Conservation (phyloP, 169 alveolate species). For the Hammondia hammondi region DNA sequence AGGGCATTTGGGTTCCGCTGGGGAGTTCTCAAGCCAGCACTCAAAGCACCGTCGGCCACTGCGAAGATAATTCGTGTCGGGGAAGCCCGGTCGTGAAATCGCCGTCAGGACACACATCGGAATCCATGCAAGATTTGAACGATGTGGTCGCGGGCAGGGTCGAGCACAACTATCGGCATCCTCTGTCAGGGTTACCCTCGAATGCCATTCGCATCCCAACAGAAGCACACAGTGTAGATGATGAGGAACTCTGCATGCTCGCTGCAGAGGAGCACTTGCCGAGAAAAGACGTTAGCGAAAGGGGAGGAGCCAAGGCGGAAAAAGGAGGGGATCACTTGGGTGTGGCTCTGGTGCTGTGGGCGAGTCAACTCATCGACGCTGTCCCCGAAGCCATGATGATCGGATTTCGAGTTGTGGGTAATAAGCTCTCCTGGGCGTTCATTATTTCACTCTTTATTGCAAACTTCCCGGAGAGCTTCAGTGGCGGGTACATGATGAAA, state of each 20-base stretch:
- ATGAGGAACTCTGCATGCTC: conserved; percentile 3
- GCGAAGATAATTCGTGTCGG: too few species aligned
- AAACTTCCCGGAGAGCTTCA: conserved; percentile 29
- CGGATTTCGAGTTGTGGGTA: conserved; percentile 30
- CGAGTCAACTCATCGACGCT: conserved; percentile 30
- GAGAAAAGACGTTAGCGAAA: neutral
- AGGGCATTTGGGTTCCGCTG: too few species aligned
- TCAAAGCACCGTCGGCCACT: too few species aligned
- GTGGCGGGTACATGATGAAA: conserved; percentile 35
- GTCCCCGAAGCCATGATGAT: conserved; percentile 43
- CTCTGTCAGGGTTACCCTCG: too few species aligned
- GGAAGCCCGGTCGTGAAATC: too few species aligned
- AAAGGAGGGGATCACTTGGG: neutral
- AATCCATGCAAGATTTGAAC: too few species aligned
- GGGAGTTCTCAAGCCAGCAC: too few species aligned
- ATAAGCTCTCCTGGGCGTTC: conserved; percentile 41
- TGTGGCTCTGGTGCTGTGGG: conserved; percentile 32
- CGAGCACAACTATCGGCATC: too few species aligned
- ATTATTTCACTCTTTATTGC: conserved; percentile 5
- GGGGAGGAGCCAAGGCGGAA: neutral
- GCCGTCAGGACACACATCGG: too few species aligned
- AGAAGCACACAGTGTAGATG: neutral
- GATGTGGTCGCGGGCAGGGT: too few species aligned
- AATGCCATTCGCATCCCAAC: neutral
- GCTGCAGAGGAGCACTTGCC: neutral